Conservation (phyloP, 305 asterid species). For the Fraxinus floribunda region DNA sequence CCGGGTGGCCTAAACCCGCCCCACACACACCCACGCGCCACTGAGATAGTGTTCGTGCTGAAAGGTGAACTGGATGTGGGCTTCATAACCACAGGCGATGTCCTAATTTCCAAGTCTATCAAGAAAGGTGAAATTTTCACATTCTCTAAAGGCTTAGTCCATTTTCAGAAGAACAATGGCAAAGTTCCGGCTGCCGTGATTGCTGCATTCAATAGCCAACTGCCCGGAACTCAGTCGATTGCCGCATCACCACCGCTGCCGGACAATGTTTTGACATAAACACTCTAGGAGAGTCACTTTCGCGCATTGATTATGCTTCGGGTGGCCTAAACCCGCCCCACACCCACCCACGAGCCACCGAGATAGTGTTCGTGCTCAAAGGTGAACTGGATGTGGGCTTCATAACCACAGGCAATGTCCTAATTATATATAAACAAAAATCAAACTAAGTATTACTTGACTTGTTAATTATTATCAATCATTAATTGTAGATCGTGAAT, state of each 20-base stretch:
- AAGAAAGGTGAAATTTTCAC: slow-evolving; percentile 61
- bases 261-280: slow-evolving; percentile 58
- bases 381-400: too few relatives aligned
- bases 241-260: slow-evolving; percentile 73
- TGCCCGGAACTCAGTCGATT: too few relatives aligned
- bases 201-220: slow-evolving; percentile 81
- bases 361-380: too few relatives aligned
- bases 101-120: slow-evolving; percentile 51
- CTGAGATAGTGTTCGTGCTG: slow-evolving; percentile 71
- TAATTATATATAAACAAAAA: too few relatives aligned
- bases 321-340: too few relatives aligned
- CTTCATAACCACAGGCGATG: slow-evolving; percentile 78
- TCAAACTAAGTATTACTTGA: too few relatives aligned
- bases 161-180: slow-evolving; percentile 81
- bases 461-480: too few relatives aligned
- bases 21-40: slow-evolving; percentile 97
- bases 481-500: too few relatives aligned
- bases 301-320: too few relatives aligned
- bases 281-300: too few relatives aligned
- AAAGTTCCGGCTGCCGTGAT: slow-evolving; percentile 62
- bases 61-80: slow-evolving; percentile 74
- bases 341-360: too few relatives aligned
- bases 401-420: too few relatives aligned
- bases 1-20: slow-evolving; percentile 91
- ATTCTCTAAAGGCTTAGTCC: slow-evolving; percentile 80